phyloP scores from a whole-genome alignment of 306 rosid genomes.

The Gynostemma pentaphyllum region DNA sequence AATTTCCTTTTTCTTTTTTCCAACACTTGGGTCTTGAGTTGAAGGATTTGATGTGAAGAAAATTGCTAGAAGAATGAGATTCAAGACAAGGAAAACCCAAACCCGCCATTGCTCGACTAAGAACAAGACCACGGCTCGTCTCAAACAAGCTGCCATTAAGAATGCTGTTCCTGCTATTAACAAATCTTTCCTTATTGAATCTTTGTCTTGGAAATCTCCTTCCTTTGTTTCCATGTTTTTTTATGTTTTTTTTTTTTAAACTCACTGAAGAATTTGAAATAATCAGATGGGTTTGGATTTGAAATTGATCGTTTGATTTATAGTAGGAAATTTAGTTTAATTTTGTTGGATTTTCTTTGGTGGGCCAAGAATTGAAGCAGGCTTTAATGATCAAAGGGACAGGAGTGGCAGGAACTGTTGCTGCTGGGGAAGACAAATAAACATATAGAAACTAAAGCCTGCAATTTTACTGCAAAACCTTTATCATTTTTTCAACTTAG shows the following conservation, averaged over 20 bases:
- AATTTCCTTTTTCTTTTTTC: slow-evolving; percentile 13
- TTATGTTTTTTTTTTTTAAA: slow-evolving; percentile 16
- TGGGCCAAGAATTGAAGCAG: slow-evolving; percentile 22
- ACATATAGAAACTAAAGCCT: slow-evolving; percentile 29
- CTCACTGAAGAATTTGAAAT: not conserved
- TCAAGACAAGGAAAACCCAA: slow-evolving; percentile 70
- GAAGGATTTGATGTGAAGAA: slow-evolving; percentile 41
- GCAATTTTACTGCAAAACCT: slow-evolving; percentile 29
- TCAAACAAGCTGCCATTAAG: slow-evolving; percentile 52
- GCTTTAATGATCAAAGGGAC: slow-evolving; percentile 34
- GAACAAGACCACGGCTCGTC: slow-evolving; percentile 27
- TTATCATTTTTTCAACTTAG: slow-evolving; percentile 35
- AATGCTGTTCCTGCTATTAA: slow-evolving; percentile 57
- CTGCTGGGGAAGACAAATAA: slow-evolving; percentile 52
- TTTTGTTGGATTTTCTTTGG: not conserved
- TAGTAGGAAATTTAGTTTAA: not conserved
- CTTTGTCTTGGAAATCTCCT: slow-evolving; percentile 35
- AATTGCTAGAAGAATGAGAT: slow-evolving; percentile 66
- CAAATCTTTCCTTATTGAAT: slow-evolving; percentile 25
- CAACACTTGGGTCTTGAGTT: not conserved
- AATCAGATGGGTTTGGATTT: not conserved
- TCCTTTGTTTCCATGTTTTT: slow-evolving; percentile 20
- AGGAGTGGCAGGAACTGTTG: slow-evolving; percentile 22
- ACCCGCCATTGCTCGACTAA: slow-evolving; percentile 73
- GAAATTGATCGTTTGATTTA: not conserved